Conservation (phyloP, 495 filamentous ascomycete species). For the Astrothelium macrocarpum region DNA sequence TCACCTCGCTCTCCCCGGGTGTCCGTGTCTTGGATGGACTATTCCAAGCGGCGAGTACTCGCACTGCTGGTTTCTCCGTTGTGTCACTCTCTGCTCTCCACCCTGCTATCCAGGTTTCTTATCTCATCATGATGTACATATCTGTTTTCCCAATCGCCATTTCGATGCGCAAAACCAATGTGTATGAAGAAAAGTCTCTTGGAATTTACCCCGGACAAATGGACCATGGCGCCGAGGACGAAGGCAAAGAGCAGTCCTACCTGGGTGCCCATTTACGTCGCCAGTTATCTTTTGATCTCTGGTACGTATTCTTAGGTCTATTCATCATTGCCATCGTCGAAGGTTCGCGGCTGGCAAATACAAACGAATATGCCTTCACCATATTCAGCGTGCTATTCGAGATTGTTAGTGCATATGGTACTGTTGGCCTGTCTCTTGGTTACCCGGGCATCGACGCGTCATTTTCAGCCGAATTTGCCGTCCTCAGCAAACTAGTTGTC, state of each 20-base stretch:
- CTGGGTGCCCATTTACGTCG: slow-evolving; percentile 78
- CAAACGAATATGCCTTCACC: slow-evolving; percentile 54
- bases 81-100: slow-evolving; percentile 69
- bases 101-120: slow-evolving; percentile 87
- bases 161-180: slow-evolving; percentile 84
- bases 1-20: slow-evolving; percentile 53
- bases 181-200: slow-evolving; percentile 90
- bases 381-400: slow-evolving; percentile 83
- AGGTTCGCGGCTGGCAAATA: slow-evolving; percentile 49
- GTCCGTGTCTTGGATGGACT: slow-evolving; percentile 70
- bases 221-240: slow-evolving; percentile 37
- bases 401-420: slow-evolving; percentile 86
- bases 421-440: slow-evolving; percentile 82
- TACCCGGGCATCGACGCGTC: slow-evolving; percentile 65
- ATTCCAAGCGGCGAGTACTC: slow-evolving; percentile 78
- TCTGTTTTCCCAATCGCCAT: slow-evolving; percentile 94
- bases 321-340: slow-evolving; percentile 85
- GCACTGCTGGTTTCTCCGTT: slow-evolving; percentile 79
- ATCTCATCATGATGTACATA: slow-evolving; percentile 99
- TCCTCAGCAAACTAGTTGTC: slow-evolving; percentile 81
- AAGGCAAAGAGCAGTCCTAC: slow-evolving; percentile 57
- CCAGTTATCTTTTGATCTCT: slow-evolving; percentile 88
- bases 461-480: slow-evolving; percentile 68
- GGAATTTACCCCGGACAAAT: slow-evolving; percentile 57
- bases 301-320: slow-evolving; percentile 82